phyloP scores from a whole-genome alignment of 345 rosid species.

The Eucalyptus tenuipes region DNA sequence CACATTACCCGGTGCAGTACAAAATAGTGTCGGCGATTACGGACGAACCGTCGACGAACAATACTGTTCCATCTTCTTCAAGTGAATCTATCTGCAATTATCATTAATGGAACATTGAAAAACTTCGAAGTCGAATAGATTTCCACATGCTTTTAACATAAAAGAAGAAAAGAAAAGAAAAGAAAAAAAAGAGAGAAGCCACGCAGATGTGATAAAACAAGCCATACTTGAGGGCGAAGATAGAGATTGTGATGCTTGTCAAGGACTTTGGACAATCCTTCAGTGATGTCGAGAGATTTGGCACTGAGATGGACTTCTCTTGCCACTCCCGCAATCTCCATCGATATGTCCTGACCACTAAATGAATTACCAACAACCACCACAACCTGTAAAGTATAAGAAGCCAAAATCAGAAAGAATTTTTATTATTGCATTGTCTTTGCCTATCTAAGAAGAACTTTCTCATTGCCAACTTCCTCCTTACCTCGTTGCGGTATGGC shows the following conservation, averaged over 20 bases:
- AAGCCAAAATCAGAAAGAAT: neutral
- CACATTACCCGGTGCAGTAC: slow-evolving; percentile 84
- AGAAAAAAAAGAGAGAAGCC: neutral
- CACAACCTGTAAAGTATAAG: slow-evolving; percentile 29
- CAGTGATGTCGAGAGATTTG: slow-evolving; percentile 35
- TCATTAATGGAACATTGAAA: neutral
- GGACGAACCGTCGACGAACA: slow-evolving; percentile 51
- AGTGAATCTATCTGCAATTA: slow-evolving; percentile 47
- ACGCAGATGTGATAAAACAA: neutral
- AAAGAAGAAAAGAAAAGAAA: neutral
- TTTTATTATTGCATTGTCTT: neutral
- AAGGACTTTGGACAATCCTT: slow-evolving; percentile 67
- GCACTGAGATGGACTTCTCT: slow-evolving; percentile 69
- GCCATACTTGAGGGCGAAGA: slow-evolving; percentile 47
- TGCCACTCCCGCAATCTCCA: slow-evolving; percentile 77
- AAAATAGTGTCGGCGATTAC: slow-evolving; percentile 59
- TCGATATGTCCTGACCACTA: slow-evolving; percentile 89
- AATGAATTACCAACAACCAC: slow-evolving; percentile 73
- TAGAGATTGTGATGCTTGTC: slow-evolving; percentile 48
- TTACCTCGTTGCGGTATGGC: slow-evolving; percentile 67
- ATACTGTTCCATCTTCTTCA: slow-evolving; percentile 53
- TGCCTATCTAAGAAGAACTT: neutral
- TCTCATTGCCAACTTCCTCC: neutral
- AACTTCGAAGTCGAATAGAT: neutral
- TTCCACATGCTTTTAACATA: neutral